A percentile compares a stretch with the other conserved stretches of the same genome.
phyloP scores from a whole-genome alignment of 2,329 filamentous ascomycete species.

The Calonectria leucothoes region DNA sequence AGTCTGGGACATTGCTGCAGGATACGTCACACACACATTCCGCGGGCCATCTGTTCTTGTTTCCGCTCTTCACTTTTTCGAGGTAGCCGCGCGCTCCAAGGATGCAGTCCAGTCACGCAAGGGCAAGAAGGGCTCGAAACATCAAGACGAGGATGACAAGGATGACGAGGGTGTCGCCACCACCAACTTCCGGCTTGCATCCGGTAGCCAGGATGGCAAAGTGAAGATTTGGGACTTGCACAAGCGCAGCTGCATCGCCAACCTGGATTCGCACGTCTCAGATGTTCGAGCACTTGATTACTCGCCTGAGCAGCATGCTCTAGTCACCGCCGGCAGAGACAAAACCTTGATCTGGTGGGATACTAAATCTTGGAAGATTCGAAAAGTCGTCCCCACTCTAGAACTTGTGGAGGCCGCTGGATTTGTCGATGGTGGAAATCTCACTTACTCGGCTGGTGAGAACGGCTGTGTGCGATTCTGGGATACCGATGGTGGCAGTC shows the following conservation, averaged over 20 bases:
- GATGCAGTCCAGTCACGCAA: conserved; percentile 41
- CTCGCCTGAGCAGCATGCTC: conserved; percentile 76
- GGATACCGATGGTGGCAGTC: conserved; percentile 80
- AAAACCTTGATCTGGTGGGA: conserved; percentile 97
- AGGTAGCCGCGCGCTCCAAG: conserved; percentile 66
- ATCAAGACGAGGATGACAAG: conserved; percentile 51
- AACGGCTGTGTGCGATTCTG: conserved; percentile 87
- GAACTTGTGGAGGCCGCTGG: conserved; percentile 88
- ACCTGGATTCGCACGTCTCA: conserved; percentile 92
- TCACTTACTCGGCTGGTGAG: conserved; percentile 87
- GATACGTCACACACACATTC: conserved; percentile 95
- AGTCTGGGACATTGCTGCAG: conserved; percentile 93
- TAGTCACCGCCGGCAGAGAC: conserved; percentile 90
- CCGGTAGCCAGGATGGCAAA: conserved; percentile 94
- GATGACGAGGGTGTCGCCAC: conserved; percentile 56
- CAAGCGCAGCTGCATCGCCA: conserved; percentile 81
- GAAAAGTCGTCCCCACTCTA: conserved; percentile 83
- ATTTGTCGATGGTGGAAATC: conserved; percentile 76
- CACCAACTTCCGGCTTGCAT: conserved; percentile 81
- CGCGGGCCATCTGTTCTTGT: conserved; percentile 92
- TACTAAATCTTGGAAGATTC: conserved; percentile 83
- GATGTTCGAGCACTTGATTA: conserved; percentile 92
- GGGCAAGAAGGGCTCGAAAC: conserved; percentile 48
- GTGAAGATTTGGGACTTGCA: conserved; percentile 92
- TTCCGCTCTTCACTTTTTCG: conserved; percentile 92